Conservation (phyloP, 768 basidiomycete genomes). For the Boletus eberwhitei region DNA sequence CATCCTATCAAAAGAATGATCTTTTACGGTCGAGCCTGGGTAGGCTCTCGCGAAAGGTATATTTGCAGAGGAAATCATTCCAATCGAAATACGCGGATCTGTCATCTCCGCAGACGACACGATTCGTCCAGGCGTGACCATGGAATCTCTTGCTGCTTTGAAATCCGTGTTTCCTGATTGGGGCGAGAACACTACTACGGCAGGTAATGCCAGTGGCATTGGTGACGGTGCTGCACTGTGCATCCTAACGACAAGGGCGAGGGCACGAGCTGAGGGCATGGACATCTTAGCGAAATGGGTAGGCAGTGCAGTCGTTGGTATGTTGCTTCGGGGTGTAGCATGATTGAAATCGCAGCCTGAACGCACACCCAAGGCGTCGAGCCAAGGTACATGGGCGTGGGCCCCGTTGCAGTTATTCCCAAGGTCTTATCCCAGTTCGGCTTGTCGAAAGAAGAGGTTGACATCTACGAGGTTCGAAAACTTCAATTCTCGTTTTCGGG, state of each 20-base stretch:
- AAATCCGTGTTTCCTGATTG: constrained; percentile 88
- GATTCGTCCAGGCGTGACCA: constrained; percentile 78
- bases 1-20: neutral
- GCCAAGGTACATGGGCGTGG: constrained; percentile 76
- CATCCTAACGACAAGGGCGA: constrained; percentile 74
- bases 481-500: neutral
- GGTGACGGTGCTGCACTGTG: constrained; percentile 92
- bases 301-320: constrained; percentile 72
- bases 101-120: constrained; percentile 78
- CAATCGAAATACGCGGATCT: constrained; percentile 69
- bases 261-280: constrained; percentile 74
- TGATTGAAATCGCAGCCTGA: constrained; percentile 4
- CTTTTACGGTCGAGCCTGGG: neutral
- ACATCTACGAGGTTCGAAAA: constrained; percentile 66
- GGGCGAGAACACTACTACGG: constrained; percentile 68
- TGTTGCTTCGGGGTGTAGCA: constrained; percentile 16
- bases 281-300: constrained; percentile 83
- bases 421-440: constrained; percentile 61
- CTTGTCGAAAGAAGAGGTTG: constrained; percentile 67
- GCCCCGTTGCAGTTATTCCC: constrained; percentile 69
- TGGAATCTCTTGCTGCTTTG: constrained; percentile 69
- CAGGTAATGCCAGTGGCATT: constrained; percentile 83
- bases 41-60: constrained; percentile 66
- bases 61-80: constrained; percentile 88
- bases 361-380: constrained; percentile 52